Conservation (phyloP, 768 basidiomycete species). For the Multifurca ochricompacta region DNA sequence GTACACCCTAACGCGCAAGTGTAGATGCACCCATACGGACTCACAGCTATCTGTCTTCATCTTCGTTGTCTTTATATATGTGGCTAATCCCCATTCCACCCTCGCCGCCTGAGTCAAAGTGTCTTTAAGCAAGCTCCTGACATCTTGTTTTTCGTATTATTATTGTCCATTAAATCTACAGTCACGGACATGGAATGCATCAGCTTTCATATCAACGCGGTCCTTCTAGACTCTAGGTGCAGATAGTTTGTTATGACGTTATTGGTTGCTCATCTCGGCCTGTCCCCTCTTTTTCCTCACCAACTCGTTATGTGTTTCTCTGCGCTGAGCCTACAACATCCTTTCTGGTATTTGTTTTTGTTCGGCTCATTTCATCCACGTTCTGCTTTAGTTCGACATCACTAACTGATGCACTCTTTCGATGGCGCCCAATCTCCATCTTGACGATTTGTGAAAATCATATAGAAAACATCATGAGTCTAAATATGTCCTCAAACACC, state of each 20-base stretch:
- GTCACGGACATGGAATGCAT: background rate
- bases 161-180: background rate
- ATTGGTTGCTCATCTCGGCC: background rate
- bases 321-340: background rate
- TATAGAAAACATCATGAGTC: too few species aligned
- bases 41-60: conserved; percentile 9
- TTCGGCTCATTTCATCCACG: background rate
- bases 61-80: too few species aligned
- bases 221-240: background rate
- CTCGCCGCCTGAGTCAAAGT: background rate
- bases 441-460: too few species aligned
- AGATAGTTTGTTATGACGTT: background rate
- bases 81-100: background rate
- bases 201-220: background rate
- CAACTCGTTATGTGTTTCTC: background rate
- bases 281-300: background rate
- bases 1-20: conserved; percentile 11
- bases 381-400: too few species aligned
- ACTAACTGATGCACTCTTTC: too few species aligned
- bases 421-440: too few species aligned
- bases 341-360: background rate
- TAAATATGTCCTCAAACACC: too few species aligned
- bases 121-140: background rate
- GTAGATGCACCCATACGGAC: conserved; percentile 8
- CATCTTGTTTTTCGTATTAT: background rate